Base-by-base conservation (phyloP, 768 basidiomycete genomes). In the Russula foetens region DNA sequence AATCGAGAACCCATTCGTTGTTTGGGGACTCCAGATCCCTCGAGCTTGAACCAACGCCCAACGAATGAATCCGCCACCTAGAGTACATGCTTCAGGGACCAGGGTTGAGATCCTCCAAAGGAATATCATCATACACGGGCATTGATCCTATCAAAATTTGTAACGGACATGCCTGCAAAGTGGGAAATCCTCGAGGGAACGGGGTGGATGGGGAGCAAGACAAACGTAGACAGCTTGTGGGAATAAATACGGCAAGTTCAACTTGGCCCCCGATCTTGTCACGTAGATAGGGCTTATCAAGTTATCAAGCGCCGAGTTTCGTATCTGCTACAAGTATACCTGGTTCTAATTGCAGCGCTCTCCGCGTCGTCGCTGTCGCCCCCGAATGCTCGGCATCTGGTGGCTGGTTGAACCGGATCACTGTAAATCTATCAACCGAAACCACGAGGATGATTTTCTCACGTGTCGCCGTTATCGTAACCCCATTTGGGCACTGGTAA, bases 1-100 rank as follows among this genome's bases (percentile, higher is more conserved):
- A 74, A 73, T 44, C 72, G 69, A 41, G 73, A 74, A 21, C 71
- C 72, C 55, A 53, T 61, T 21, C 73, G 69, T 66, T 73, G 70
- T 44, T 68, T 69, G 23, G 63, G 59, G 26, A 69, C 71, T 35
- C 73, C 73, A 21, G 69, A 69, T n/a, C 72, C 72, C 60, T 73
- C 73, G n/a, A 73, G 62, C 21, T 66, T 67, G 66, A 73, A 73
- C 69, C 70, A 69, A 43, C 70, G 67, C 5, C 73, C 73, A 21
- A 72, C 67, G 49, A 64, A 56, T 31, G 72, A 73, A 58, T 68
- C 59, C 17, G 72, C 71, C 39, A 72, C 71, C 71, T 71, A 24
- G 7, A 33, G 15, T 9, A 49, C 43, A 28, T 17, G 26, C 23
- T 9, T 26, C 14, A 26, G 14, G 19, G 29, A 9, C 5, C 31